phyloP scores from a whole-genome alignment of 495 filamentous ascomycete species.

The Aspergillus cavernicola region DNA sequence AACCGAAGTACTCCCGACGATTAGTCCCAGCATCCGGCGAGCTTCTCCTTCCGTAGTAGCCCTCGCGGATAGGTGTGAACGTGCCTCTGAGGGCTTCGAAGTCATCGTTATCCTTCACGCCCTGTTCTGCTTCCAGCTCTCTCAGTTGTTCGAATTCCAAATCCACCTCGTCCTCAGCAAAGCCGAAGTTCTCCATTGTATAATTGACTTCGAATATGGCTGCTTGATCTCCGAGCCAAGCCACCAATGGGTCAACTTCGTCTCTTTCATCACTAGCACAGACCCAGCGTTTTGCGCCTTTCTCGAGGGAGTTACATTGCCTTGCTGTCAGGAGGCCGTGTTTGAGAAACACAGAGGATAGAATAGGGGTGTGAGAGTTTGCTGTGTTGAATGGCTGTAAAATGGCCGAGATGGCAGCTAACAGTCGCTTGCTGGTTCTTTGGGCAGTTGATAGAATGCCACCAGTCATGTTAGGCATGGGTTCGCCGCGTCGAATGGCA shows the following conservation, averaged over 20 bases:
- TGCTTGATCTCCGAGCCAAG: constrained; percentile 60
- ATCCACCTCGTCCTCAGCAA: constrained; percentile 59
- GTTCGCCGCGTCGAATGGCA: constrained; percentile 45
- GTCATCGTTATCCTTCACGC: constrained; percentile 46
- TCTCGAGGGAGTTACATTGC: constrained; percentile 60
- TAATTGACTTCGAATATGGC: constrained; percentile 35
- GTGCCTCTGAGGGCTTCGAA: constrained; percentile 51
- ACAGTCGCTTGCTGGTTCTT: constrained; percentile 41
- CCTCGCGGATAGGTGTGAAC: constrained; percentile 43
- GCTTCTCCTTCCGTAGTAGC: constrained; percentile 35
- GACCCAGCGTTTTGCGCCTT: constrained; percentile 52
- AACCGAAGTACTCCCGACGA: constrained; percentile 20
- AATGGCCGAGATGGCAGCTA: constrained; percentile 42
- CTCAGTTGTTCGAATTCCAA: constrained; percentile 61
- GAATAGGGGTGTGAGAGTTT: constrained; percentile 18
- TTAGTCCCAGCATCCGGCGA: neutral
- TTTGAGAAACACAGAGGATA: constrained; percentile 35
- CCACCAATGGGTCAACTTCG: constrained; percentile 45
- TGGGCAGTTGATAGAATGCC: constrained; percentile 28
- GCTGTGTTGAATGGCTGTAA: constrained; percentile 43
- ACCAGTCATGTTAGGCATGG: constrained; percentile 26
- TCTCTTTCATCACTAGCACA: constrained; percentile 27
- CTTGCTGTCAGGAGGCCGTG: constrained; percentile 54
- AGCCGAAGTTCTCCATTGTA: constrained; percentile 40
- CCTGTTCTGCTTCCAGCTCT: constrained; percentile 62